Evolutionary conservation across 1,284 basidiomycete genomes (phyloP).

Genomic region (Tetrapyrgos nigripes): DNA sequence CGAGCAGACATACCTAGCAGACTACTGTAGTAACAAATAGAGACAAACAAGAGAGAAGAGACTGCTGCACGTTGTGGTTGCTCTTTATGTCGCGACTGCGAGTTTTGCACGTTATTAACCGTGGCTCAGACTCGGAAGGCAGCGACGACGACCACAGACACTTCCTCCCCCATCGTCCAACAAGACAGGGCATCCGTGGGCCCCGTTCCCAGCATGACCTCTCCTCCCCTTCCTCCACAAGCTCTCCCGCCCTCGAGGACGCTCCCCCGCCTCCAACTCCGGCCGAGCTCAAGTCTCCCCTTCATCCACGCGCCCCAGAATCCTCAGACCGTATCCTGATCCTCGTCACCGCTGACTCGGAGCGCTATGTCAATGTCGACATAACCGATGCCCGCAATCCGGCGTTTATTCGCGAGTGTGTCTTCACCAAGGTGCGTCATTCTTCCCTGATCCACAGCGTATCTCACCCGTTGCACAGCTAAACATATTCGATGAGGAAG

Average conservation of each 20-base stretch:
- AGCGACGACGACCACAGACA: slow-evolving; percentile 56
- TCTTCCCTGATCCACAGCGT: slow-evolving; percentile 11
- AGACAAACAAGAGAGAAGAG: no score
- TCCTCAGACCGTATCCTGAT: slow-evolving; percentile 60
- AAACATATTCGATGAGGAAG: slow-evolving; percentile 82
- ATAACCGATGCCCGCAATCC: slow-evolving; percentile 74
- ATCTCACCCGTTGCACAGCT: slow-evolving; percentile 54
- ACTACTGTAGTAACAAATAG: not conserved
- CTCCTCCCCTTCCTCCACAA: slow-evolving; percentile 70
- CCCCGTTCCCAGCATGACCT: slow-evolving; percentile 54
- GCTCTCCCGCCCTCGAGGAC: slow-evolving; percentile 60
- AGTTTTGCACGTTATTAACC: slow-evolving; percentile 66
- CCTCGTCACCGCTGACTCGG: slow-evolving; percentile 84
- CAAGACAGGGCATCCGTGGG: slow-evolving; percentile 31
- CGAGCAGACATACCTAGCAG: slow-evolving; percentile 60
- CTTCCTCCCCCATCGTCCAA: slow-evolving; percentile 23
- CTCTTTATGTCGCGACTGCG: slow-evolving; percentile 3
- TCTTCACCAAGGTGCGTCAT: slow-evolving; percentile 79
- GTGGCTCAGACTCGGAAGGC: slow-evolving; percentile 55
- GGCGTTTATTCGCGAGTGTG: slow-evolving; percentile 82
- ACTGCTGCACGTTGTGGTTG: no score
- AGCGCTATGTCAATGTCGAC: slow-evolving; percentile 81
- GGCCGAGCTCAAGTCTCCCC: slow-evolving; percentile 41
- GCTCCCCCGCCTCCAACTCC: slow-evolving; percentile 71
- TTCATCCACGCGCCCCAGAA: slow-evolving; percentile 28